A percentile compares a stretch with the other conserved stretches of the same genome.
These are phyloP conservation scores for Centaurea solstitialis DNA, from an alignment of 129 eudicot genomes.

Conservation along the genomic window DNA sequence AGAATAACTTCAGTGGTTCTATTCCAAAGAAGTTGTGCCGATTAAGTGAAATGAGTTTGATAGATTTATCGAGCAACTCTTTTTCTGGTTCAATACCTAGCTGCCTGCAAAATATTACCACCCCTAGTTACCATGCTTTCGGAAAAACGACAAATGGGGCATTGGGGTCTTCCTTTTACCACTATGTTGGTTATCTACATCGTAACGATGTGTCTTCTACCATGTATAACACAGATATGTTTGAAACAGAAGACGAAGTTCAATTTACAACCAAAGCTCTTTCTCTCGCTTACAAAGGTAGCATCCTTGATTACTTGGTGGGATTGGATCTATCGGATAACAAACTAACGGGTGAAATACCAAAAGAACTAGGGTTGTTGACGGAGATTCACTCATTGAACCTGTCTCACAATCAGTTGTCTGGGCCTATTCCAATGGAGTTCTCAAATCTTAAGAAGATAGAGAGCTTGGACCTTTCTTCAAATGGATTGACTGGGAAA, in stretches of 20 bases:
- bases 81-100: slow-evolving; percentile 27
- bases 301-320: slow-evolving; percentile 8
- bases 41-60: neutral
- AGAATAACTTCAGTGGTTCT: neutral
- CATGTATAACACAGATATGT: neutral
- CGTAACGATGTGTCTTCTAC: neutral
- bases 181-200: neutral
- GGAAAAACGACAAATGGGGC: too few relatives aligned
- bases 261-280: slow-evolving; percentile 16
- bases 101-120: slow-evolving; percentile 20
- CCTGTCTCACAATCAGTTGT: slow-evolving; percentile 31
- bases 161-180: neutral
- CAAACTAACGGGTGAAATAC: slow-evolving; percentile 24
- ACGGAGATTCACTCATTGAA: slow-evolving; percentile 3
- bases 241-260: neutral
- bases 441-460: slow-evolving; percentile 17
- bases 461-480: slow-evolving; percentile 27
- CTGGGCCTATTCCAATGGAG: slow-evolving; percentile 7
- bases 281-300: slow-evolving; percentile 18
- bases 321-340: slow-evolving; percentile 35
- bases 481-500: slow-evolving; percentile 3
- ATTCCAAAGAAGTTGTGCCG: slow-evolving; percentile 28
- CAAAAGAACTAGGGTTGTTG: slow-evolving; percentile 15
- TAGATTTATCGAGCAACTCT: slow-evolving; percentile 22
- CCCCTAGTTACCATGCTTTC: neutral